Evolutionary conservation across 208 protist genomes (phyloP), one percentile per base, ranked within the genome.

Genomic region (Trypanosomatidae sp.): DNA sequence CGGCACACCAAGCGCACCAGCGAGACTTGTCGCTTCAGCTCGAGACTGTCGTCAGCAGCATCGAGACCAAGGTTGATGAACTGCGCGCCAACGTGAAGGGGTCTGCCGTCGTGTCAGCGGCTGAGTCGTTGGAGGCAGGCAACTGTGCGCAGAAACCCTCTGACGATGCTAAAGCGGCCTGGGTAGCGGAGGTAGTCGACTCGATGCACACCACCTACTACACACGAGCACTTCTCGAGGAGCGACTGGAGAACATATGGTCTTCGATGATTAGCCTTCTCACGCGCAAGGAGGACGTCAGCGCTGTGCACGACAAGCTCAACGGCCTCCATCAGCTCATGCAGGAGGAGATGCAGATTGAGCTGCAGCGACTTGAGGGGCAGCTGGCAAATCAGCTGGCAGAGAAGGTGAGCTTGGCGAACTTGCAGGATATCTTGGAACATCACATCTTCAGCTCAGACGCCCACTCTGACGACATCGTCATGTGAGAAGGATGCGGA

Each of bases 201-300:
- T 30, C 50, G 19, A 62, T 81, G 13, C 66, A 77, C 19, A 67
- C 46, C 17, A 72, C 60, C 36, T 77, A 53, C 66, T 91, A 90
- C 72, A 77, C 68, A 13, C 79, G 76, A 47, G 43, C 74, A 9
- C 65, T 90, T 71, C 64, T 95, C 19, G 91, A 96, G 66, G 82
- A 84, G 66, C 87, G 91, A 39, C 76, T 95, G 62, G 86, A 91
- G 74, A 91, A 81, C 71, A 84, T 94, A 50, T 94, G 88, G 89
- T 75, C 73, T 3, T 91, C 89, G 4, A 78, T 94, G 64, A 56
- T 91, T 2, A 75, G 74, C 22, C 78, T 93, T 25, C 80, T 94
- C 43, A 64, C 88, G 58, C 87, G 82, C 22, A 95, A 95, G 73
- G 89, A 86, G 25, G 89, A 95, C 64, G 64, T 85, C 49, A 74